phyloP scores from a whole-genome alignment of 2,329 filamentous ascomycete species.

The Pezicula rhizophila region DNA sequence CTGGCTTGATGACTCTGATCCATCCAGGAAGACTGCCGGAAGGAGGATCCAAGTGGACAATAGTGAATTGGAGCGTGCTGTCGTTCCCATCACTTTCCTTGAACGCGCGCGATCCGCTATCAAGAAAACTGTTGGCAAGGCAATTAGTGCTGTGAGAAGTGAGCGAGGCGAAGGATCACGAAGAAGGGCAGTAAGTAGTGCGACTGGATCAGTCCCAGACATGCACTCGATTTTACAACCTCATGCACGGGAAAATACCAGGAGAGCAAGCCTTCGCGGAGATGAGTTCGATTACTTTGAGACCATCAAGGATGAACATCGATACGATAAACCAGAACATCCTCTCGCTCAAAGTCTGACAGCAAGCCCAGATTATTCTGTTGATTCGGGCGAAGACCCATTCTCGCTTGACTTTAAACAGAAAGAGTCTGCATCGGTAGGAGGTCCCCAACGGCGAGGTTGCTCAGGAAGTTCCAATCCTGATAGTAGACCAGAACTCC shows the following conservation, averaged over 20 bases:
- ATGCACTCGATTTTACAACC: conserved; percentile 41
- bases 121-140: conserved; percentile 59
- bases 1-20: conserved; percentile 95
- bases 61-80: conserved; percentile 81
- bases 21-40: conserved; percentile 68
- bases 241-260: conserved; percentile 27
- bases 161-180: conserved; percentile 53
- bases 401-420: conserved; percentile 28
- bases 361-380: conserved; percentile 55
- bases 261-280: conserved; percentile 51
- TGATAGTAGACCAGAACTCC: conserved; percentile 32
- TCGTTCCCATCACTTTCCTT: conserved; percentile 81
- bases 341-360: conserved; percentile 70
- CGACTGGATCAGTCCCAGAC: conserved; percentile 57
- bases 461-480: conserved; percentile 29
- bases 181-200: conserved; percentile 54
- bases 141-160: conserved; percentile 38
- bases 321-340: conserved; percentile 47
- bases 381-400: conserved; percentile 23
- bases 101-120: conserved; percentile 78
- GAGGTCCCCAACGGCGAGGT: conserved; percentile 29
- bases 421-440: conserved; percentile 34
- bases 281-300: conserved; percentile 48
- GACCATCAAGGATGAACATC: conserved; percentile 32
- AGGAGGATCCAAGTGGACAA: conserved; percentile 89